These are phyloP conservation scores for Solanum arcanum DNA, from an alignment of 257 asterid species.

Conservation along the genomic window DNA sequence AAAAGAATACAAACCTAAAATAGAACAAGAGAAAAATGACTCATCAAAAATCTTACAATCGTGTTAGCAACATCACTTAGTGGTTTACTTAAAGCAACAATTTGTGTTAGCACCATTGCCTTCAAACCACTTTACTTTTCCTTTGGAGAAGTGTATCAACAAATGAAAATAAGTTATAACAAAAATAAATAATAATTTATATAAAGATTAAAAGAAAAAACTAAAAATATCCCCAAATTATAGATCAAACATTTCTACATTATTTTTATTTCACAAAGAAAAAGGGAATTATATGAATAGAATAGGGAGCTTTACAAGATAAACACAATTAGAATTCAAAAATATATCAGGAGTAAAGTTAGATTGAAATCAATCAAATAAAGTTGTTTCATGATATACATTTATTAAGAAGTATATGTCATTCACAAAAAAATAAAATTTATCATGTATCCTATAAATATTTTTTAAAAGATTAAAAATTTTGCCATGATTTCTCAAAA, in stretches of 20 bases:
- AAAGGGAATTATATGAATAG: neutral
- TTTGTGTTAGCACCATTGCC: neutral
- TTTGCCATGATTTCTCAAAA: neutral
- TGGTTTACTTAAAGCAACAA: neutral
- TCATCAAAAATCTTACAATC: neutral
- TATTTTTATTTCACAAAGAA: neutral
- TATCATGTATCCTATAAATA: neutral
- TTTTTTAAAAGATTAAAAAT: neutral
- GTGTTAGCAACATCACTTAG: neutral
- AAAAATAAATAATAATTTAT: neutral
- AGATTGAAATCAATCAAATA: neutral
- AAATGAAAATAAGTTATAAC: neutral
- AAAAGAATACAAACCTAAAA: too few relatives aligned
- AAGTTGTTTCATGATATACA: neutral
- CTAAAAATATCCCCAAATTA: neutral
- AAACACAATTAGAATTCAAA: neutral
- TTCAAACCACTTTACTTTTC: neutral
- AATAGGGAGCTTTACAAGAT: neutral
- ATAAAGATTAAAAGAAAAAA: neutral
- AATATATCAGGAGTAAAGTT: neutral
- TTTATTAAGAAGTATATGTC: neutral
- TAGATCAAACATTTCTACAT: neutral
- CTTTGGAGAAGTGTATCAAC: neutral
- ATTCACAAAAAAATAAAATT: neutral
- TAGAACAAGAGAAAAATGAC: neutral